Evolutionary conservation across 352 stramenopile species (phyloP).

Genomic region (Phytophthora citricola): DNA sequence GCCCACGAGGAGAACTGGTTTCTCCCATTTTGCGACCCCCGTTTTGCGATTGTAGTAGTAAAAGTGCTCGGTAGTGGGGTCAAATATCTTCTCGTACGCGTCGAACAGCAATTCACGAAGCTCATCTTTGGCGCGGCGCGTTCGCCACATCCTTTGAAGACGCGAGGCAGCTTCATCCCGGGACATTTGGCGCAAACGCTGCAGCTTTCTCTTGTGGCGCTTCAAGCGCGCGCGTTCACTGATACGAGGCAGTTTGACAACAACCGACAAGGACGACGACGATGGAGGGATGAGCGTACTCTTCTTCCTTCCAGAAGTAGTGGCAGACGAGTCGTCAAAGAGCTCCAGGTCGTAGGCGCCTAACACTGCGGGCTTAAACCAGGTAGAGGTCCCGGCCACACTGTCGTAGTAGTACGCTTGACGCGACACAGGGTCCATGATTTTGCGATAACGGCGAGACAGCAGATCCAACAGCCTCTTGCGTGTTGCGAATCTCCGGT

Average conservation of each 20-base stretch:
- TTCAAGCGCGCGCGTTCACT: slow-evolving; percentile 68
- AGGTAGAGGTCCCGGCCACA: slow-evolving; percentile 48
- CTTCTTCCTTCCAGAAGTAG: slow-evolving; percentile 17
- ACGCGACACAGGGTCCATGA: slow-evolving; percentile 49
- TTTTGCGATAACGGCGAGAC: slow-evolving; percentile 63
- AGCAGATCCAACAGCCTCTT: slow-evolving; percentile 52
- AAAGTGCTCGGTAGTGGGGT: slow-evolving; percentile 60
- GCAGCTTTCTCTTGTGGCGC: slow-evolving; percentile 65
- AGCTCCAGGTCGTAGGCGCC: slow-evolving; percentile 62
- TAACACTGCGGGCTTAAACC: slow-evolving; percentile 70
- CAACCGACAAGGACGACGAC: slow-evolving; percentile 2
- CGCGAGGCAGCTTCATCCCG: slow-evolving; percentile 57
- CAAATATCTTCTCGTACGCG: slow-evolving; percentile 80
- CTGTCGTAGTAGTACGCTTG: slow-evolving; percentile 77
- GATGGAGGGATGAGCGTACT: slow-evolving; percentile 25
- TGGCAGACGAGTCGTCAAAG: slow-evolving; percentile 20
- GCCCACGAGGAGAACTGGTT: slow-evolving; percentile 48
- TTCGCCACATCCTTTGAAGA: slow-evolving; percentile 64
- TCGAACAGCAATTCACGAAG: slow-evolving; percentile 51
- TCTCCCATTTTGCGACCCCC: slow-evolving; percentile 68
- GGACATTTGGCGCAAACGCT: slow-evolving; percentile 65
- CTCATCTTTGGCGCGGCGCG: slow-evolving; percentile 43
- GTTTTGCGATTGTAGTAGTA: slow-evolving; percentile 88
- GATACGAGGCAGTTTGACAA: slow-evolving; percentile 32
- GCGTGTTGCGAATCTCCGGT: slow-evolving; percentile 57